A percentile compares a stretch with the other conserved stretches of the same genome.
Evolutionary conservation across 768 basidiomycete species (phyloP).

Genomic region (Cubamyces sp.): DNA sequence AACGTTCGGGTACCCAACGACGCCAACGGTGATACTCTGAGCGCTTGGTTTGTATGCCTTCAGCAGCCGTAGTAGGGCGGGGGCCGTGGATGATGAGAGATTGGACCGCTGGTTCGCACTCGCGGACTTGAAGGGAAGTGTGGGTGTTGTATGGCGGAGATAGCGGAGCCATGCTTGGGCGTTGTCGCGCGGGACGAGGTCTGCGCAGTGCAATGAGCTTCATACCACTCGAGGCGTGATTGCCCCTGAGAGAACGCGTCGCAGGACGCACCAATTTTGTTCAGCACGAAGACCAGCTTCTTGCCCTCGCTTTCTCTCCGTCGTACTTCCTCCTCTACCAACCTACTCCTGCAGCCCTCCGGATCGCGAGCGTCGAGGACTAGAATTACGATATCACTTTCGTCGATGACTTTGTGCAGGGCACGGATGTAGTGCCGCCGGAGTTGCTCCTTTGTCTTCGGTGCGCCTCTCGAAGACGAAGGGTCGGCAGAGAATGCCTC

Average conservation of each 20-base stretch:
- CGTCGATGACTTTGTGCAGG: slow-evolving; percentile 90
- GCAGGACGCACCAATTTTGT: slow-evolving; percentile 81
- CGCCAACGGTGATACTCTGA: slow-evolving; percentile 81
- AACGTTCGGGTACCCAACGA: slow-evolving; percentile 97
- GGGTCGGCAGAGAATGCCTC: slow-evolving; percentile 35
- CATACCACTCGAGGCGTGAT: background rate
- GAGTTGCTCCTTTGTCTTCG: slow-evolving; percentile 69
- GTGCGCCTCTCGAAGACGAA: slow-evolving; percentile 35
- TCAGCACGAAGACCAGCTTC: slow-evolving; percentile 91
- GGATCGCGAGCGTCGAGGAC: slow-evolving; percentile 96
- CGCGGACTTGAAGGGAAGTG: slow-evolving; percentile 86
- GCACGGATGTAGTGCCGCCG: slow-evolving; percentile 77
- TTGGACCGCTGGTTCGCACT: slow-evolving; percentile 80
- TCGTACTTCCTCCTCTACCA: slow-evolving; percentile 94
- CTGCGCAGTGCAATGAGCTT: slow-evolving; percentile 42
- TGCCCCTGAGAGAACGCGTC: background rate
- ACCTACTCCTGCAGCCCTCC: slow-evolving; percentile 86
- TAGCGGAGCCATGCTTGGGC: slow-evolving; percentile 90
- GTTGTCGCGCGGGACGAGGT: slow-evolving; percentile 87
- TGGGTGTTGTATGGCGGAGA: slow-evolving; percentile 91
- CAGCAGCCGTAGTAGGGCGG: slow-evolving; percentile 76
- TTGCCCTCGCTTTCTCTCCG: slow-evolving; percentile 87
- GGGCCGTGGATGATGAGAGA: slow-evolving; percentile 77
- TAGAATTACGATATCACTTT: slow-evolving; percentile 88
- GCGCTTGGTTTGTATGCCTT: slow-evolving; percentile 80